Evolutionary conservation across 2,329 filamentous ascomycete genomes (phyloP), one percentile per base, ranked within the genome.

Genomic region (Cladosporium austrohemisphaericum): DNA sequence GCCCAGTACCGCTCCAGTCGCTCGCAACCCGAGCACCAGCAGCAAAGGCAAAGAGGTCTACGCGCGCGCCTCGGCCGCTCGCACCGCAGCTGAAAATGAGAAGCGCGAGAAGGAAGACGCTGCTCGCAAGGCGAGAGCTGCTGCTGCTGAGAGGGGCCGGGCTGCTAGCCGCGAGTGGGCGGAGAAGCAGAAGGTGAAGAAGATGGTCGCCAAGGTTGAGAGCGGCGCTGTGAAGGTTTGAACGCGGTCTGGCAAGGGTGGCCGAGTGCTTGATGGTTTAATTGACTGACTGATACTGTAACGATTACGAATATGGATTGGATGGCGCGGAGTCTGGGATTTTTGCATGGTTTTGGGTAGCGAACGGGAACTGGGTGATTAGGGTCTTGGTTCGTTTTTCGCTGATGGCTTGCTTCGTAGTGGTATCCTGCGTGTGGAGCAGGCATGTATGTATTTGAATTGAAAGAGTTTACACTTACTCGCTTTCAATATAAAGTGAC

Each of bases 111-210:
- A 75, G 53, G 74, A 76, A 52, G 73, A 75, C 13, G 72, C 72
- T 2, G 70, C 72, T 0, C 72, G 69, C 60, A 67, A 65, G 53
- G 74, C 74, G 18, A 61, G 74, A 25, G 68, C 66, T 1, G 70
- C 70, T 23, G 74, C 74, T 5, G 70, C 73, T 0, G 73, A 75
- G 60, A 56, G 72, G 4, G 68, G 72, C 0, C 58, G 74, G 13
- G 64, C 66, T 32, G 63, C 68, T 29, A 72, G 68, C 56, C 56
- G 73, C 9, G 72, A 75, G 58, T 77, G 74, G 74, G 74, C 74
- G 4, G 72, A 74, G 62, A 72, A 69, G 65, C 69, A 72, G 64
- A 68, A 62, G 54, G 33, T 40, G 46, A 65, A 58, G 64, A 67
- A 65, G 64, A 23, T 40, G 22, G 25, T 28, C n/a, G 43, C 31